A percentile compares a stretch with the other conserved stretches of the same genome.
These are phyloP conservation scores for Debaryomyces prosopidis DNA, from an alignment of 805 yeast genomes.

Conservation along the genomic window DNA sequence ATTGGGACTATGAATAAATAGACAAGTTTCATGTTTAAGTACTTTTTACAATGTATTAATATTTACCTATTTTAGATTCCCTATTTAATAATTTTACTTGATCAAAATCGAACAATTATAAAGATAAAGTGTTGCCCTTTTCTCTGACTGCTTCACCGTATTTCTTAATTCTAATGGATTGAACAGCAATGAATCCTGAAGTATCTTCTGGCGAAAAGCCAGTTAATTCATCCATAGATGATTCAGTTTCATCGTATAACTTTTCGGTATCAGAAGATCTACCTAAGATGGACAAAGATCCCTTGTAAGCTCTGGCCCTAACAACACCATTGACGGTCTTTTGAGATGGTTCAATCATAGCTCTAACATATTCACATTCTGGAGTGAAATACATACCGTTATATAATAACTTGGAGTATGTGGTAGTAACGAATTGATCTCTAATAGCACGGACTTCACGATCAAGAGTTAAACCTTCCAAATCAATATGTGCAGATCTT, in stretches of 20 bases:
- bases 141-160: slow-evolving; percentile 94
- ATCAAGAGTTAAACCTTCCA: slow-evolving; percentile 95
- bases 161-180: slow-evolving; percentile 97
- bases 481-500: slow-evolving; percentile 91
- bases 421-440: slow-evolving; percentile 92
- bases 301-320: slow-evolving; percentile 92
- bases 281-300: slow-evolving; percentile 79
- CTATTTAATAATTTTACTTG: not conserved
- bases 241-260: slow-evolving; percentile 95
- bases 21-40: not conserved
- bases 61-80: not conserved
- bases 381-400: slow-evolving; percentile 98
- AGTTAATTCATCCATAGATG: slow-evolving; percentile 98
- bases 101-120: slow-evolving; percentile 26
- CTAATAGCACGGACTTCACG: slow-evolving; percentile 97
- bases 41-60: not conserved
- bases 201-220: slow-evolving; percentile 98
- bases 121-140: slow-evolving; percentile 56
- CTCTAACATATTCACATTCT: slow-evolving; percentile 93
- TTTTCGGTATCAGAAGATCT: slow-evolving; percentile 95
- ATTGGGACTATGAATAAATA: too few relatives aligned
- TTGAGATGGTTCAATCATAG: slow-evolving; percentile 94
- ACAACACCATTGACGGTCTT: slow-evolving; percentile 94
- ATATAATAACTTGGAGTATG: slow-evolving; percentile 87
- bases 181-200: slow-evolving; percentile 95